These are phyloP conservation scores for Mitosporidium daphniae DNA, from an alignment of 371 early-diverging fungal species.

Conservation along the genomic window DNA sequence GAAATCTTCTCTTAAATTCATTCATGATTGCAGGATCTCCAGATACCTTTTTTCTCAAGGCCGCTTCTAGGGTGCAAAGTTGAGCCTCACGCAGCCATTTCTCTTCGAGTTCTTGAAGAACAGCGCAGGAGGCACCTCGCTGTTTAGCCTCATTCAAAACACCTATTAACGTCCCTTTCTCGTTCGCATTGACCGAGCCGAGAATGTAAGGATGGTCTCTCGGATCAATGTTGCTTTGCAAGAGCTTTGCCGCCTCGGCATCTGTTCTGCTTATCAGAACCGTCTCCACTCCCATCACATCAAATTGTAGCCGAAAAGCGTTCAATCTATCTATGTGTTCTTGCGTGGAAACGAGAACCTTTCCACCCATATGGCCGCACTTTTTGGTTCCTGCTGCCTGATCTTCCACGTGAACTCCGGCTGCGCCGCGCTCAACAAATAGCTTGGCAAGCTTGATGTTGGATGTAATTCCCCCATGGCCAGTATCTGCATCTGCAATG, in stretches of 20 bases:
- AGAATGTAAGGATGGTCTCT: constrained; percentile 83
- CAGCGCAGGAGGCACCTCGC: constrained; percentile 25
- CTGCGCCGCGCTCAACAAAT: constrained; percentile 64
- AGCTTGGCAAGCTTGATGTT: constrained; percentile 61
- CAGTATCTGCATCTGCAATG: constrained; percentile 87
- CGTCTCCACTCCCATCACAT: constrained; percentile 85
- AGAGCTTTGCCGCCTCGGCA: constrained; percentile 76
- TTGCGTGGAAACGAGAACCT: constrained; percentile 69
- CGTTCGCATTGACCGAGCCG: constrained; percentile 37
- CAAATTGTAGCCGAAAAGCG: constrained; percentile 72
- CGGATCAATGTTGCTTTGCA: constrained; percentile 66
- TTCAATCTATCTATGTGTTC: constrained; percentile 87
- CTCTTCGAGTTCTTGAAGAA: constrained; percentile 40
- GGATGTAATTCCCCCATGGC: constrained; percentile 65
- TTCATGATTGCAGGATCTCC: too few relatives aligned
- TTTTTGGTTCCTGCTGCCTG: constrained; percentile 68
- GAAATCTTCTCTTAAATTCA: too few relatives aligned
- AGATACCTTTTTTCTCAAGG: too few relatives aligned
- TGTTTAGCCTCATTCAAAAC: constrained; percentile 36
- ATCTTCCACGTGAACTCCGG: constrained; percentile 65
- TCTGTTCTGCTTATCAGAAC: constrained; percentile 71
- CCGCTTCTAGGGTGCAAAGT: too few relatives aligned
- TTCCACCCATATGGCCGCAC: constrained; percentile 95
- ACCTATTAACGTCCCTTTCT: constrained; percentile 24
- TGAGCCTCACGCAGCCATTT: constrained; percentile 46